phyloP scores from a whole-genome alignment of 2,329 filamentous ascomycete species.

The Myriosclerotinia curreyana region DNA sequence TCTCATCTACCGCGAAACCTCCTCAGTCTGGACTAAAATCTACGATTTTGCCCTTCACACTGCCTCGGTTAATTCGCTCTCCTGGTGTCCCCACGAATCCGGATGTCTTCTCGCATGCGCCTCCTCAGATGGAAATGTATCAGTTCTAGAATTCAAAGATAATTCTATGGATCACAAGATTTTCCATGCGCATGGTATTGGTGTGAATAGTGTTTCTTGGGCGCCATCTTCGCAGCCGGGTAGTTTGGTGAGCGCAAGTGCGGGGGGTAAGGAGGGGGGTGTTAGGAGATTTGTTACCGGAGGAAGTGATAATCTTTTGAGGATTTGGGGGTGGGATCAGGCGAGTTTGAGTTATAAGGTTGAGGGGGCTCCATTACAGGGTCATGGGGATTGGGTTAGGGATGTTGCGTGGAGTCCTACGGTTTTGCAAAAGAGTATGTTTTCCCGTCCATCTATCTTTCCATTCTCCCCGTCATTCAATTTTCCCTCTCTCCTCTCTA shows the following conservation, averaged over 20 bases:
- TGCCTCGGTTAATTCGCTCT: slow-evolving; percentile 92
- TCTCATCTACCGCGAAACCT: slow-evolving; percentile 93
- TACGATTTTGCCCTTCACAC: slow-evolving; percentile 94
- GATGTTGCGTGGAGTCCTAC: slow-evolving; percentile 97
- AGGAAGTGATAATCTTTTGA: slow-evolving; percentile 88
- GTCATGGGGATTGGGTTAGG: slow-evolving; percentile 94
- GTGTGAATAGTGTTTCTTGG: slow-evolving; percentile 96
- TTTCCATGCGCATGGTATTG: slow-evolving; percentile 88
- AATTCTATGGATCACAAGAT: slow-evolving; percentile 87
- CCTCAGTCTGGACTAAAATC: slow-evolving; percentile 73
- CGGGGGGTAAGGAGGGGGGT: slow-evolving; percentile 50
- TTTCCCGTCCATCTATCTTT: not conserved
- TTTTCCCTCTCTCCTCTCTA: not conserved
- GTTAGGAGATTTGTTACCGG: slow-evolving; percentile 89
- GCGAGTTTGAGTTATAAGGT: slow-evolving; percentile 59
- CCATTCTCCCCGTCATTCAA: no score
- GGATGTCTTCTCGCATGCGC: slow-evolving; percentile 94
- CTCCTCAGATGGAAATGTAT: slow-evolving; percentile 88
- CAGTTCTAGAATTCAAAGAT: slow-evolving; percentile 94
- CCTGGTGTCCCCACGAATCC: slow-evolving; percentile 95
- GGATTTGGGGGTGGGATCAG: slow-evolving; percentile 82
- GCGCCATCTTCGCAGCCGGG: slow-evolving; percentile 82
- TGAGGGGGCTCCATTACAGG: slow-evolving; percentile 63
- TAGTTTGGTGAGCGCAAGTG: slow-evolving; percentile 71
- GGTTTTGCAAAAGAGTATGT: slow-evolving; percentile 68